These are phyloP conservation scores for Tolypocladium amazonense DNA, from an alignment of 2,329 filamentous ascomycete species.

Conservation along the genomic window DNA sequence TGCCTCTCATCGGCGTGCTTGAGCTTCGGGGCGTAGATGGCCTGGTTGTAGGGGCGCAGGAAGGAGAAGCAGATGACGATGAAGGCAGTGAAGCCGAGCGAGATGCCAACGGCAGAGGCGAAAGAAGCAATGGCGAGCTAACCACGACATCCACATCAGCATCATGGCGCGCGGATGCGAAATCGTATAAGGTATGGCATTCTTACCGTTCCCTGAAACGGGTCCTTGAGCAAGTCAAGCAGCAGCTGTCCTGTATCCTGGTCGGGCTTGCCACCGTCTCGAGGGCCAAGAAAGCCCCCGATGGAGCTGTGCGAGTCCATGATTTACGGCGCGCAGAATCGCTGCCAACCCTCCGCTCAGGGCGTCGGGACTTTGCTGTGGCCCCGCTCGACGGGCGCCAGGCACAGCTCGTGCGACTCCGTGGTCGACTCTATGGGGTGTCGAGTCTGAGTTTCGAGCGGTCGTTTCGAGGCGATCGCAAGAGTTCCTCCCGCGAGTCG, in stretches of 20 bases:
- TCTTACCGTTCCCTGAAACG: constrained; percentile 36
- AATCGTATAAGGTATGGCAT: neutral
- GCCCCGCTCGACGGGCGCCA: neutral
- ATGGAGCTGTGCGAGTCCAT: neutral
- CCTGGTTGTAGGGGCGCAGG: constrained; percentile 79
- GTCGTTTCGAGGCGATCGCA: neutral
- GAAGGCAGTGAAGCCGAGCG: constrained; percentile 61
- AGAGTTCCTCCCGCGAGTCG: neutral
- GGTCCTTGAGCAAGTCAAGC: constrained; percentile 37
- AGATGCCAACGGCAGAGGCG: constrained; percentile 69
- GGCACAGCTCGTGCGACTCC: neutral
- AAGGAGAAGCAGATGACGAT: constrained; percentile 79
- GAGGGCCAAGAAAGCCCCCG: neutral
- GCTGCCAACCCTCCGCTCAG: neutral
- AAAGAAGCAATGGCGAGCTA: constrained; percentile 41
- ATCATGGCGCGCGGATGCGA: neutral
- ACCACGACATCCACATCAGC: neutral
- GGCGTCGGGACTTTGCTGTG: neutral
- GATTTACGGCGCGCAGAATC: neutral
- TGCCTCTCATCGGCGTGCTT: constrained; percentile 89
- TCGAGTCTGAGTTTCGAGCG: neutral
- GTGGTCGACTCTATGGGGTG: neutral
- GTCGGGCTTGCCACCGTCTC: neutral
- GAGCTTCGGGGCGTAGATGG: constrained; percentile 88
- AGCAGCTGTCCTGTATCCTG: constrained; percentile 30